A percentile compares a stretch with the other conserved stretches of the same genome.
Evolutionary conservation across 2,329 filamentous ascomycete genomes (phyloP).

Genomic region (Penicillium oxalicum): DNA sequence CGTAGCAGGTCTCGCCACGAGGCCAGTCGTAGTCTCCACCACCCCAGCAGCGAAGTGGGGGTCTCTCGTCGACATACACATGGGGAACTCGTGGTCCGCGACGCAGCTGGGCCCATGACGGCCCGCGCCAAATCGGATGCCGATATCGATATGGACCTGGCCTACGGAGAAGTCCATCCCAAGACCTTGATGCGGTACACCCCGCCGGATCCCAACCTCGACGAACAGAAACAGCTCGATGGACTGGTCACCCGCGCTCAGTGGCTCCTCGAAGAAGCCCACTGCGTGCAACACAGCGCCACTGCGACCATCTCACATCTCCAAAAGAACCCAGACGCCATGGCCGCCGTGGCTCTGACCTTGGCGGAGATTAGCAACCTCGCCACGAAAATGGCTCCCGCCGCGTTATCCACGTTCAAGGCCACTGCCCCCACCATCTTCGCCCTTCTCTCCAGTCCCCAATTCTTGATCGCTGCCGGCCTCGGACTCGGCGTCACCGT

Average conservation of each 20-base stretch:
- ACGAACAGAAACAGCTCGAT: conserved; percentile 54
- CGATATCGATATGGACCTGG: conserved; percentile 78
- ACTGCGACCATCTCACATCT: conserved; percentile 74
- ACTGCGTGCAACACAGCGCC: conserved; percentile 81
- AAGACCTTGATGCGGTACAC: conserved; percentile 48
- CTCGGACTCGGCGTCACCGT: conserved; percentile 89
- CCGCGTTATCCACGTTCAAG: conserved; percentile 70
- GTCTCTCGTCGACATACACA: conserved; percentile 37
- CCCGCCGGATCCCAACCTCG: conserved; percentile 35
- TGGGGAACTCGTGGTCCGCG: conserved; percentile 27
- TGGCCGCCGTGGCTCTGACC: conserved; percentile 87
- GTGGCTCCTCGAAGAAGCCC: conserved; percentile 72
- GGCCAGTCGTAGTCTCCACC: conserved; percentile 24
- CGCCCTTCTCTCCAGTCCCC: conserved; percentile 76
- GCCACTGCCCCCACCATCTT: conserved; percentile 78
- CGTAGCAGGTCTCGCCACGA: conserved; percentile 27
- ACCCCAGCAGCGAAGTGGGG: conserved; percentile 14
- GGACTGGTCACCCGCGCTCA: conserved; percentile 70
- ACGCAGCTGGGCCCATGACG: conserved; percentile 21
- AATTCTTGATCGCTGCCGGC: conserved; percentile 89
- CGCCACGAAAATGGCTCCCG: conserved; percentile 75
- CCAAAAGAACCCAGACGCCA: conserved; percentile 78
- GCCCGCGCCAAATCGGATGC: conserved; percentile 29
- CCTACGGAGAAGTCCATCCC: conserved; percentile 77
- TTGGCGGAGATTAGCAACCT: conserved; percentile 85